Evolutionary conservation across 352 stramenopile species (phyloP), one percentile per base, ranked within the genome.

Genomic region (Phytopythium aichiense): DNA sequence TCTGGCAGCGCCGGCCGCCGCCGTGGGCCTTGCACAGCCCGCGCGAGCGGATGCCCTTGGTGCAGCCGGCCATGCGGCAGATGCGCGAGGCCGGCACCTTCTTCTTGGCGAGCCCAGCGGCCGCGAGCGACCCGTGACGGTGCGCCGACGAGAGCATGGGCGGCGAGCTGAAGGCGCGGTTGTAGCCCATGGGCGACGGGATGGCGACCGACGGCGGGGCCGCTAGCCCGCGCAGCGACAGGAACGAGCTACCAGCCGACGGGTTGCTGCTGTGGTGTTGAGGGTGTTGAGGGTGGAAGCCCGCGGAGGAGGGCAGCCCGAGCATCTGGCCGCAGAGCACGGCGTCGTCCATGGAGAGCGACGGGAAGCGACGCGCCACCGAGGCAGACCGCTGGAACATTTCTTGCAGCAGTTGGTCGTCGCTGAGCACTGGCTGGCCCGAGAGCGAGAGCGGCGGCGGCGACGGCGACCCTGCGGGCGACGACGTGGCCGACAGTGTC

Each of bases 1-100:
- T 91, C 51, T 73, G 78, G 69, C 88, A 96, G 13, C 81, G 77
- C 25, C 86, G 81, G 1, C 88, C 88, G 31, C 88, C 88, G 15
- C 88, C 88, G 69, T 96, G 88, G 8, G 76, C 84, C 55, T 94
- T 94, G 75, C 88, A 96, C 33, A 95, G 72, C 0, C 88, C 88
- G 5, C 81, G 75, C 43, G 86, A 95, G 30, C 84, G 84, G 57
- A 93, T 91, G 22, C 84, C 82, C 67, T 93, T 92, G n/a, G 71
- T 86, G 66, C 86, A 95, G 2, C 77, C 81, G 9, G 71, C 56
- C 64, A 92, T 79, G 48, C 84, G 86, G 69, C 86, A 95, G 56
- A 92, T 88, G 30, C 86, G 83, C 7, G 83, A 81, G 16, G 78
- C 74, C n/a, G 77, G 71, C 35, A 75, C 84, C 50, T 79, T 83